Percentiles rank a stretch among this genome's conserved stretches.
Conservation (phyloP, 345 rosid genomes). For the Camelina sativa region DNA sequence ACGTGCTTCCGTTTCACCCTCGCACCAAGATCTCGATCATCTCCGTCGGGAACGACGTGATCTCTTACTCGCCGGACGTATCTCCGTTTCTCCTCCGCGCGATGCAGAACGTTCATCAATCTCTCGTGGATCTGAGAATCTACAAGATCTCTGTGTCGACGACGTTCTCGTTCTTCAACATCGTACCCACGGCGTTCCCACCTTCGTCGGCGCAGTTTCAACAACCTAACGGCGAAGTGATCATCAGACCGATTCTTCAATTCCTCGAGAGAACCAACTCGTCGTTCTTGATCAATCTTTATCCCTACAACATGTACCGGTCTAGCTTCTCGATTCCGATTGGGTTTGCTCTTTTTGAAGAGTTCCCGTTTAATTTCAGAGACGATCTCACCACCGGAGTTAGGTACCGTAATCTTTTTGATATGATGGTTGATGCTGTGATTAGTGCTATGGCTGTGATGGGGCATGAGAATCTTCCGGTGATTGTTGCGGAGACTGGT, state of each 20-base stretch:
- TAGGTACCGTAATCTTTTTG: conserved; percentile 80
- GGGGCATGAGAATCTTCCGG: conserved; percentile 75
- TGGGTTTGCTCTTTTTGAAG: conserved; percentile 86
- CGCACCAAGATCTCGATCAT: conserved; percentile 73
- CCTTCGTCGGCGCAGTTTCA: conserved; percentile 79
- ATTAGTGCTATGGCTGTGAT: conserved; percentile 72
- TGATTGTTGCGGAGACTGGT: conserved; percentile 90
- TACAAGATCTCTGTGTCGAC: conserved; percentile 67
- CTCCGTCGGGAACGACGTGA: conserved; percentile 78
- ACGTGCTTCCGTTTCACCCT: conserved; percentile 83
- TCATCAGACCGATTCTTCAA: conserved; percentile 74
- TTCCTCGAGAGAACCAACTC: conserved; percentile 75
- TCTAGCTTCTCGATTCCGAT: conserved; percentile 70
- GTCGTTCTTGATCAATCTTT: conserved; percentile 74
- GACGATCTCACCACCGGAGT: conserved; percentile 82
- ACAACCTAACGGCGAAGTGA: conserved; percentile 60
- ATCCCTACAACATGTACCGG: conserved; percentile 81
- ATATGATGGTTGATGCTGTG: conserved; percentile 91
- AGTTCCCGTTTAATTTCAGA: conserved; percentile 72
- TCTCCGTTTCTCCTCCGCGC: conserved; percentile 69
- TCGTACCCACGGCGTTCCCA: conserved; percentile 72
- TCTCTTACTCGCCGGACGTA: conserved; percentile 51
- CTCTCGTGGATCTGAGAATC: conserved; percentile 72
- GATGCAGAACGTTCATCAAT: conserved; percentile 58
- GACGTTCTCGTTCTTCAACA: conserved; percentile 79